These are phyloP conservation scores for Aspergillus quadrilineatus DNA, from an alignment of 2,329 filamentous ascomycete species.

Conservation along the genomic window DNA sequence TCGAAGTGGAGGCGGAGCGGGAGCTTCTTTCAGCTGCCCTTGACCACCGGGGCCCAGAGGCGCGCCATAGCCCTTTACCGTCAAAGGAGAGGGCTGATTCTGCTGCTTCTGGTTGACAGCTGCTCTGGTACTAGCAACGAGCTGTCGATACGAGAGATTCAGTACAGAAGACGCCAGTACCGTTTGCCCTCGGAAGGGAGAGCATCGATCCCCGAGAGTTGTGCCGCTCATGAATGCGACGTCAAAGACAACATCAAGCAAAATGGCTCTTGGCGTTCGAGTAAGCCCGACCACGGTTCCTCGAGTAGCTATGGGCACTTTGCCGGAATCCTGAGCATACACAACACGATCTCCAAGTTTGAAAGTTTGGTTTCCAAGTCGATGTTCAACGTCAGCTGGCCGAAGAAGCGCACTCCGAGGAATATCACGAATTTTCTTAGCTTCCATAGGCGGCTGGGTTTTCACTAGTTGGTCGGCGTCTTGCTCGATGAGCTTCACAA, in stretches of 20 bases:
- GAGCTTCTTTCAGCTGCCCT: slow-evolving; percentile 59
- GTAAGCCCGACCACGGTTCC: slow-evolving; percentile 96
- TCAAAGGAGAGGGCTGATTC: slow-evolving; percentile 56
- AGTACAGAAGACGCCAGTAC: slow-evolving; percentile 84
- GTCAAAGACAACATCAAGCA: slow-evolving; percentile 93
- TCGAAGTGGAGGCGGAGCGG: slow-evolving; percentile 56
- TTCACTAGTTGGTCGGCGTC: slow-evolving; percentile 66
- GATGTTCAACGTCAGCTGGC: slow-evolving; percentile 92
- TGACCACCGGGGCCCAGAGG: slow-evolving; percentile 58
- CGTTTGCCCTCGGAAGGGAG: slow-evolving; percentile 90
- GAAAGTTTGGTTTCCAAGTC: slow-evolving; percentile 81
- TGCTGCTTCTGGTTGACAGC: slow-evolving; percentile 50
- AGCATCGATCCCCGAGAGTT: slow-evolving; percentile 83
- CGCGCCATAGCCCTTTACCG: slow-evolving; percentile 57
- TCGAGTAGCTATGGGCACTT: slow-evolving; percentile 86
- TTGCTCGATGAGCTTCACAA: slow-evolving; percentile 76
- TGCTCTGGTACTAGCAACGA: slow-evolving; percentile 59
- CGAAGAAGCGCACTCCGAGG: slow-evolving; percentile 86
- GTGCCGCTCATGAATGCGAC: slow-evolving; percentile 96
- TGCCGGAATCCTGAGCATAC: slow-evolving; percentile 88
- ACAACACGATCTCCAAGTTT: slow-evolving; percentile 84
- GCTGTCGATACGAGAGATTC: slow-evolving; percentile 79
- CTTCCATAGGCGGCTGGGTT: slow-evolving; percentile 54
- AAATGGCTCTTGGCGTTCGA: slow-evolving; percentile 74
- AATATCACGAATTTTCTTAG: slow-evolving; percentile 73